A percentile compares a stretch with the other conserved stretches of the same genome.
phyloP scores from a whole-genome alignment of 2,329 filamentous ascomycete genomes.

The Didymella pinodella region DNA sequence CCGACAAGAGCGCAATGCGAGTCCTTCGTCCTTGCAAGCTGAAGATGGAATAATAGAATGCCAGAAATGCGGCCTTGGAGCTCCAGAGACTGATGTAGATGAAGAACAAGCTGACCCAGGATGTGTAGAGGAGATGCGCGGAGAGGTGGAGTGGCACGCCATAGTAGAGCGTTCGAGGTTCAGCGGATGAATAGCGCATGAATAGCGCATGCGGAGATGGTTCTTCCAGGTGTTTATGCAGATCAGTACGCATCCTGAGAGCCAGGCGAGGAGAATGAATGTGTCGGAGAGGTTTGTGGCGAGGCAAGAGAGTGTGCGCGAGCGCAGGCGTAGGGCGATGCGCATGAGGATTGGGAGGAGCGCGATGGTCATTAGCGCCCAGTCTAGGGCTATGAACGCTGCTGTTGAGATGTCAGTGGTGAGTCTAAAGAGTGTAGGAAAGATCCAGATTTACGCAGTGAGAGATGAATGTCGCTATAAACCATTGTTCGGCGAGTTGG shows the following conservation, averaged over 20 bases:
- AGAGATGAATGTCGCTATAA: conserved; percentile 34
- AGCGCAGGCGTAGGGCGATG: conserved; percentile 31
- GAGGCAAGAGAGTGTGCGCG: conserved; percentile 18
- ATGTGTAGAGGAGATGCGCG: conserved; percentile 42
- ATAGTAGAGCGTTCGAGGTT: background rate
- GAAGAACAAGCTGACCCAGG: conserved; percentile 44
- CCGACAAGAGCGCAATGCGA: conserved; percentile 9
- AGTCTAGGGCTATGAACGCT: conserved; percentile 40
- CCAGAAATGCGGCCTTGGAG: conserved; percentile 41
- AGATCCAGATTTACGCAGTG: conserved; percentile 27
- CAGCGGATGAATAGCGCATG: conserved; percentile 25
- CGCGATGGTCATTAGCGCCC: conserved; percentile 38
- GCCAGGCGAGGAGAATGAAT: conserved; percentile 35
- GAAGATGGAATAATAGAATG: conserved; percentile 44
- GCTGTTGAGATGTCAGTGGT: conserved; percentile 20
- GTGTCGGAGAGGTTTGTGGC: conserved; percentile 30
- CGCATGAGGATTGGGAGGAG: conserved; percentile 41
- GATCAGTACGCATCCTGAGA: conserved; percentile 24
- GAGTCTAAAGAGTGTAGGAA: background rate
- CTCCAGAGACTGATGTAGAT: conserved; percentile 44
- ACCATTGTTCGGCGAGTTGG: conserved; percentile 20
- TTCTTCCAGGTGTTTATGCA: conserved; percentile 45
- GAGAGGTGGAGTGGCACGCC: conserved; percentile 33
- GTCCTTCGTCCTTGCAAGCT: conserved; percentile 30
- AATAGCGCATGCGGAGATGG: conserved; percentile 37